A percentile compares a stretch with the other conserved stretches of the same genome.
phyloP scores from a whole-genome alignment of 1,284 basidiomycete genomes.

The Fistulinella staudtii region DNA sequence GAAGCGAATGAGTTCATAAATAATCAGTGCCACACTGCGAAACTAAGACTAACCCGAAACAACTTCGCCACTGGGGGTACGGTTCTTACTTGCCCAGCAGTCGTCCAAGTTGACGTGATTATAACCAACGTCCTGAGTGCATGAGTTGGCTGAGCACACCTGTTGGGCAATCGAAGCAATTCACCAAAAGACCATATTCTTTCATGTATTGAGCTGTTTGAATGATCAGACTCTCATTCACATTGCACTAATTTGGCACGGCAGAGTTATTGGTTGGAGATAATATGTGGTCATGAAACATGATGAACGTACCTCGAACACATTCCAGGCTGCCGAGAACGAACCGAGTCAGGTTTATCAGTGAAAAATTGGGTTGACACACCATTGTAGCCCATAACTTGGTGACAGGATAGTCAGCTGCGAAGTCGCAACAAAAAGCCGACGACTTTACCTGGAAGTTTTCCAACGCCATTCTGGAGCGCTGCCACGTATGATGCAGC shows the following conservation, averaged over 20 bases:
- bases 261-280: not conserved
- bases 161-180: not conserved
- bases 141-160: not conserved
- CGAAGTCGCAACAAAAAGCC: not conserved
- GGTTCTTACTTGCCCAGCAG: conserved; percentile 51
- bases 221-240: conserved; percentile 45
- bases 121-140: conserved; percentile 48
- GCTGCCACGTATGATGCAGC: conserved; percentile 15
- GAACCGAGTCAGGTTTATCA: not conserved
- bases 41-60: conserved; percentile 35
- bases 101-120: conserved; percentile 55
- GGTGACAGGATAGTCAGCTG: conserved; percentile 10
- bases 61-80: conserved; percentile 44
- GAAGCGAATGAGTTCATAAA: not conserved
- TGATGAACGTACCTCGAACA: conserved; percentile 18
- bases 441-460: conserved; percentile 24
- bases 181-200: conserved; percentile 44
- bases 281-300: not conserved
- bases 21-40: not conserved
- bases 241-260: conserved; percentile 18
- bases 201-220: conserved; percentile 48
- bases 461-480: conserved; percentile 31
- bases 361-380: not conserved
- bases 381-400: conserved; percentile 34
- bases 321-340: conserved; percentile 24